A percentile compares a stretch with the other conserved stretches of the same genome.
Evolutionary conservation across 2,329 filamentous ascomycete genomes (phyloP).

Genomic region (Fusarium coffeatum): DNA sequence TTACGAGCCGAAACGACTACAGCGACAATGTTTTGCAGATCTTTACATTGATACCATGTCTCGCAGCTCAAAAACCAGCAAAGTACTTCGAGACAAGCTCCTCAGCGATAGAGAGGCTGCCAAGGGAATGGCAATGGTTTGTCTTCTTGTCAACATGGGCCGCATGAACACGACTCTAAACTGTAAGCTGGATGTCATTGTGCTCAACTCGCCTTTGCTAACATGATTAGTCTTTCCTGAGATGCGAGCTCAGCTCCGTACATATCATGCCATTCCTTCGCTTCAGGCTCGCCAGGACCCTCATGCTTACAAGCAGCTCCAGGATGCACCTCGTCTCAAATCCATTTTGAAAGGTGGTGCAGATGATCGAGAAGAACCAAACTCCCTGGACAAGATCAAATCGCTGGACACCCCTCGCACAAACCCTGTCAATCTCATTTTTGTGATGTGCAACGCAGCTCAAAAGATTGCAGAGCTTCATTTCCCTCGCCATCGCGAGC

Average conservation of each 20-base stretch:
- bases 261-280: conserved; percentile 97
- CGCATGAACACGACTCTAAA: conserved; percentile 99
- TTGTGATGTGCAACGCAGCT: conserved; percentile 90
- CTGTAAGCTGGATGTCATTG: conserved; percentile 67
- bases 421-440: conserved; percentile 97
- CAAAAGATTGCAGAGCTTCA: conserved; percentile 93
- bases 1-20: conserved; percentile 72
- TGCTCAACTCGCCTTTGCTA: not conserved
- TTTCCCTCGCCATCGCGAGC: conserved; percentile 86
- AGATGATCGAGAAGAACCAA: conserved; percentile 87
- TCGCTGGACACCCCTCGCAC: conserved; percentile 74
- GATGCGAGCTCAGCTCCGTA: conserved; percentile 97
- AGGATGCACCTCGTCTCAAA: conserved; percentile 94
- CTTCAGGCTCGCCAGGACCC: conserved; percentile 94
- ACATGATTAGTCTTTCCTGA: conserved; percentile 88
- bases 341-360: conserved; percentile 97
- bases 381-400: conserved; percentile 85
- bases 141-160: conserved; percentile 94
- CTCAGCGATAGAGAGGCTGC: conserved; percentile 91
- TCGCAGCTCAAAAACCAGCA: conserved; percentile 98
- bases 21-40: conserved; percentile 87
- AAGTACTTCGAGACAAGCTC: conserved; percentile 96
- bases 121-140: conserved; percentile 99
- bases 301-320: conserved; percentile 96
- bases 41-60: conserved; percentile 99